Evolutionary conservation across 2,329 filamentous ascomycete genomes (phyloP).

Genomic region (Cercospora sesami): DNA sequence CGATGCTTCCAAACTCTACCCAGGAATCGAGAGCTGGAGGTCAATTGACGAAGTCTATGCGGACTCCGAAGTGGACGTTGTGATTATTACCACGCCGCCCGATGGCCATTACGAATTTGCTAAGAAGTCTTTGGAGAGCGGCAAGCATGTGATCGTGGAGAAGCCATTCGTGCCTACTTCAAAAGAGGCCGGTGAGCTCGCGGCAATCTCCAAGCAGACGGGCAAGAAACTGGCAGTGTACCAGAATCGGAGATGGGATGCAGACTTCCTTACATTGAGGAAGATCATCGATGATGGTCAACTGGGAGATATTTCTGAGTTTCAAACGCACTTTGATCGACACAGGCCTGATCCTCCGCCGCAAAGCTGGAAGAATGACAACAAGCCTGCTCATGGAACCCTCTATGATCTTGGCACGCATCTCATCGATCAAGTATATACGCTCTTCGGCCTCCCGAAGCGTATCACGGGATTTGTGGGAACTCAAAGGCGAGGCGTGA

Average conservation of each 20-base stretch:
- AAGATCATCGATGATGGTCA: slow-evolving; percentile 60
- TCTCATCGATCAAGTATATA: slow-evolving; percentile 71
- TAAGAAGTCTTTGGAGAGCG: slow-evolving; percentile 64
- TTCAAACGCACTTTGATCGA: slow-evolving; percentile 78
- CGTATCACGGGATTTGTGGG: slow-evolving; percentile 67
- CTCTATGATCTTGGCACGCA: slow-evolving; percentile 76
- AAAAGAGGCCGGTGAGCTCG: slow-evolving; percentile 65
- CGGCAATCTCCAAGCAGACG: slow-evolving; percentile 41
- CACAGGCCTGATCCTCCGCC: slow-evolving; percentile 59
- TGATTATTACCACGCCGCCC: slow-evolving; percentile 71
- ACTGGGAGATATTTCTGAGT: slow-evolving; percentile 73
- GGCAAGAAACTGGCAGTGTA: slow-evolving; percentile 50
- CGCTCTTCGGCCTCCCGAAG: slow-evolving; percentile 68
- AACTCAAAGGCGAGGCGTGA: slow-evolving; percentile 62
- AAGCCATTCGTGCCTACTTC: slow-evolving; percentile 78
- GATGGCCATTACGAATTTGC: slow-evolving; percentile 68
- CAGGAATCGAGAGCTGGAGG: slow-evolving; percentile 64
- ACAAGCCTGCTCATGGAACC: slow-evolving; percentile 64
- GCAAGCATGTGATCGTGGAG: slow-evolving; percentile 78
- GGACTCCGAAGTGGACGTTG: slow-evolving; percentile 66
- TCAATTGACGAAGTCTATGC: slow-evolving; percentile 62
- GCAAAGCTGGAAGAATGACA: slow-evolving; percentile 65
- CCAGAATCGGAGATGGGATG: slow-evolving; percentile 70
- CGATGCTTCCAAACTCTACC: slow-evolving; percentile 69
- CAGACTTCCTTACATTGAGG: slow-evolving; percentile 70